Percentiles rank a stretch among this genome's conserved stretches.
phyloP scores from a whole-genome alignment of 2,329 filamentous ascomycete genomes.

The Paecilomyces variotii region DNA sequence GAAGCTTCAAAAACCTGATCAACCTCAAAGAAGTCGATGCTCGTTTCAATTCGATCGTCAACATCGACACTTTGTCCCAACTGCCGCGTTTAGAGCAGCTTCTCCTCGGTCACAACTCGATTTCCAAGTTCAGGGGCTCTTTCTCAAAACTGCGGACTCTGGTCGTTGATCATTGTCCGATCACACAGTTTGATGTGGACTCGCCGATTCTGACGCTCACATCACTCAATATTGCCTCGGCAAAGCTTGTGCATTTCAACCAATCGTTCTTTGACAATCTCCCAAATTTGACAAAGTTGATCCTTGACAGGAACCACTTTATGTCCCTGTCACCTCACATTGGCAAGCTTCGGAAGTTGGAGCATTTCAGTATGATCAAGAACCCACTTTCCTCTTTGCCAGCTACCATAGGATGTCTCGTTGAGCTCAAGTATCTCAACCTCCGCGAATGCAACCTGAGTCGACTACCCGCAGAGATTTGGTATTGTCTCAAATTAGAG shows the following conservation, averaged over 20 bases:
- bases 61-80: slow-evolving; percentile 77
- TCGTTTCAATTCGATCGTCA: slow-evolving; percentile 83
- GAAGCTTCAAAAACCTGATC: slow-evolving; percentile 61
- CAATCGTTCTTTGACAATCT: slow-evolving; percentile 85
- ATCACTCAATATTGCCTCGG: slow-evolving; percentile 80
- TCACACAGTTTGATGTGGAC: slow-evolving; percentile 84
- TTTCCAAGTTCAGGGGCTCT: slow-evolving; percentile 82
- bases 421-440: slow-evolving; percentile 77
- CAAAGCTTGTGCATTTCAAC: slow-evolving; percentile 78
- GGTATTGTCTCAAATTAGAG: slow-evolving; percentile 86
- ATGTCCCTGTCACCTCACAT: slow-evolving; percentile 81
- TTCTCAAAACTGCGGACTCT: slow-evolving; percentile 78
- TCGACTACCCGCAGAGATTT: slow-evolving; percentile 84
- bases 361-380: slow-evolving; percentile 88
- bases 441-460: slow-evolving; percentile 89
- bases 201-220: slow-evolving; percentile 72
- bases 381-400: slow-evolving; percentile 82
- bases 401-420: slow-evolving; percentile 76
- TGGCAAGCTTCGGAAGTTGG: slow-evolving; percentile 70
- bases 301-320: slow-evolving; percentile 92
- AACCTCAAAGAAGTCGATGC: slow-evolving; percentile 86
- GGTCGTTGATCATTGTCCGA: slow-evolving; percentile 87
- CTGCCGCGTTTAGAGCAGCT: slow-evolving; percentile 82
- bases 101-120: slow-evolving; percentile 83
- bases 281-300: slow-evolving; percentile 75